These are phyloP conservation scores for Fusarium camptoceras DNA, from an alignment of 2,329 filamentous ascomycete species.

Conservation along the genomic window DNA sequence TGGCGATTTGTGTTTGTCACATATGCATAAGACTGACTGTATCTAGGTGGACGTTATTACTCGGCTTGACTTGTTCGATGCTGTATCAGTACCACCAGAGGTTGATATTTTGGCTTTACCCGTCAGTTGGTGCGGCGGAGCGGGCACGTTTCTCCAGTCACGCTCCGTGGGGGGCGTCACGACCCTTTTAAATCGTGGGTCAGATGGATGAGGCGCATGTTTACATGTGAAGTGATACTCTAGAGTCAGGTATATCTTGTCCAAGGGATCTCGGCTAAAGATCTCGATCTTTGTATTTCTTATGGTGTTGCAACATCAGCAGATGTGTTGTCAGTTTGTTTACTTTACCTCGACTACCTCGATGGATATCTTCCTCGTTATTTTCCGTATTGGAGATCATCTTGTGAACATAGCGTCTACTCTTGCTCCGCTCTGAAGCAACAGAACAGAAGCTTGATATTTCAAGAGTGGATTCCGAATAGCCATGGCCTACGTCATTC, in stretches of 20 bases:
- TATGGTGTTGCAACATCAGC: not conserved
- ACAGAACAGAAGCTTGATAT: slow-evolving; percentile 30
- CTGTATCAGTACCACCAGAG: slow-evolving; percentile 6
- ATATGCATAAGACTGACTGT: not conserved
- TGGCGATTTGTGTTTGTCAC: not conserved
- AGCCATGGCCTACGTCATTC: slow-evolving; percentile 44
- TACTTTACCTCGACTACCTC: not conserved
- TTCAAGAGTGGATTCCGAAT: slow-evolving; percentile 19
- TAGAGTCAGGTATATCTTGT: slow-evolving; percentile 15
- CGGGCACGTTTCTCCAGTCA: slow-evolving; percentile 33
- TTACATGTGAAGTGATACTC: slow-evolving; percentile 29
- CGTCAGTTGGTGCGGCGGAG: slow-evolving; percentile 17
- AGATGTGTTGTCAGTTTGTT: not conserved
- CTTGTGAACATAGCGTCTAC: slow-evolving; percentile 8
- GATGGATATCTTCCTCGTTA: not conserved
- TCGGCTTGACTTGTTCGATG: not conserved
- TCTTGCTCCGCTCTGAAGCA: slow-evolving; percentile 5
- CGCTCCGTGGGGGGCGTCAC: slow-evolving; percentile 35
- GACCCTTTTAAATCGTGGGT: slow-evolving; percentile 13
- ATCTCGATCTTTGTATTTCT: slow-evolving; percentile 23
- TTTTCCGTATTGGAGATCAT: not conserved
- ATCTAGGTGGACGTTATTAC: not conserved
- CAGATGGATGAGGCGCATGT: slow-evolving; percentile 36
- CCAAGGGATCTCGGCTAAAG: slow-evolving; percentile 17
- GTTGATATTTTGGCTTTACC: slow-evolving; percentile 1